Base-by-base conservation (phyloP, 164 flowering plant genomes). In the Magnolia officinalis region DNA sequence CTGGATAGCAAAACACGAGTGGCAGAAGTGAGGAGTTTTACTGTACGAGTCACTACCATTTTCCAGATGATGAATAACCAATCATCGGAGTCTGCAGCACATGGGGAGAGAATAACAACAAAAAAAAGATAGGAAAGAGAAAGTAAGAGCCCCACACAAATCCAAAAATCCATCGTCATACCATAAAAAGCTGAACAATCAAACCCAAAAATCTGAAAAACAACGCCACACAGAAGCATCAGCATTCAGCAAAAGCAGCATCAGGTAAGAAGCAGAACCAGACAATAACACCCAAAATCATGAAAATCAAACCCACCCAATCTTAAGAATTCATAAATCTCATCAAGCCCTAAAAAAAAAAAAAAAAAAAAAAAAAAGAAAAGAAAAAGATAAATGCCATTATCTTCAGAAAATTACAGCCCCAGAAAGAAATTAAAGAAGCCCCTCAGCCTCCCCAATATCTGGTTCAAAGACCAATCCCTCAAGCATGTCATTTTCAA, bases 401-500 rank as follows among this genome's bases (percentile, higher is more conserved):
- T 23, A 13, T 49, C 76, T 7, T 19, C 76, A 23, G 70, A 52
- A 63, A 73, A 55, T 21, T 6, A 20, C 75, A 66, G 8, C 50
- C 37, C 50, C 61, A n/a, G 58, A n/a, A 37, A 37, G 50, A 23
- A 68, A 1, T 74, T 61, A 67, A 59, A 63, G 73, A 75, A 70
- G 29, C 79, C 72, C 8, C 70, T 68, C 65, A 79, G 80, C 71
- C 82, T 79, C 69, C 81, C 80, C 1, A 80, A 83, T 58, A 71
- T 81, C 64, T 77, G 76, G 81, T 77, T 78, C 77, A 81, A 82
- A 29, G 78, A 73, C 16, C 73, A 81, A 74, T 51, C 83, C 18
- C 69, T 83, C 67, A 84, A 84, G 77, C 80, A 83, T 81, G 86
- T 80, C 14, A 71, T 82, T 16, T 72, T 76, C 79, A 84, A 84